phyloP scores from a whole-genome alignment of 257 asterid species.

The Nicotiana obtusifolia region DNA sequence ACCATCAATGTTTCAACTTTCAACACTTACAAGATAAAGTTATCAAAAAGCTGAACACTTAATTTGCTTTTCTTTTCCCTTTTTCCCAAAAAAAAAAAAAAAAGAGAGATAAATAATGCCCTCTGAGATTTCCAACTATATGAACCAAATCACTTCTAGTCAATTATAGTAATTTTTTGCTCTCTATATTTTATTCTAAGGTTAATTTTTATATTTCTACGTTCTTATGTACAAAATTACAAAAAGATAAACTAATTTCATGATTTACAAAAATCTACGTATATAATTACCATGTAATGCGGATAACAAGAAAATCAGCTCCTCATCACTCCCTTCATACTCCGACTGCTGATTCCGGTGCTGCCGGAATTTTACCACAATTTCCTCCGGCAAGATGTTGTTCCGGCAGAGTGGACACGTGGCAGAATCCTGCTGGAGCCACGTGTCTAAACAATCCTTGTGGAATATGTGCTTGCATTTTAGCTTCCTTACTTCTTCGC shows the following conservation, averaged over 20 bases:
- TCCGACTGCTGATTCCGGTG: conserved; percentile 14
- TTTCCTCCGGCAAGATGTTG: conserved; percentile 46
- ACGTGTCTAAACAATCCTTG: conserved; percentile 55
- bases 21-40: neutral
- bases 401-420: conserved; percentile 69
- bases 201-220: neutral
- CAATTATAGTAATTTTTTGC: neutral
- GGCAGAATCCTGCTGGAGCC: conserved; percentile 50
- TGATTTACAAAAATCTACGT: conserved; percentile 32
- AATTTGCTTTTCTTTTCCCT: neutral
- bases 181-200: neutral
- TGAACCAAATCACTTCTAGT: neutral
- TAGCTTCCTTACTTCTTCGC: conserved; percentile 49
- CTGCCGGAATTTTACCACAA: conserved; percentile 18
- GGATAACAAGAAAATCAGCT: conserved; percentile 35
- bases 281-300: conserved; percentile 40
- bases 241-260: neutral
- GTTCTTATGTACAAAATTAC: neutral
- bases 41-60: neutral
- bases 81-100: too few relatives aligned
- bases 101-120: neutral
- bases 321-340: conserved; percentile 41
- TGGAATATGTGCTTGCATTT: conserved; percentile 61
- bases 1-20: neutral
- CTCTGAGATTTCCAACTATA: neutral